Conservation (phyloP, 1,284 basidiomycete genomes). For the Meira nashicola region DNA sequence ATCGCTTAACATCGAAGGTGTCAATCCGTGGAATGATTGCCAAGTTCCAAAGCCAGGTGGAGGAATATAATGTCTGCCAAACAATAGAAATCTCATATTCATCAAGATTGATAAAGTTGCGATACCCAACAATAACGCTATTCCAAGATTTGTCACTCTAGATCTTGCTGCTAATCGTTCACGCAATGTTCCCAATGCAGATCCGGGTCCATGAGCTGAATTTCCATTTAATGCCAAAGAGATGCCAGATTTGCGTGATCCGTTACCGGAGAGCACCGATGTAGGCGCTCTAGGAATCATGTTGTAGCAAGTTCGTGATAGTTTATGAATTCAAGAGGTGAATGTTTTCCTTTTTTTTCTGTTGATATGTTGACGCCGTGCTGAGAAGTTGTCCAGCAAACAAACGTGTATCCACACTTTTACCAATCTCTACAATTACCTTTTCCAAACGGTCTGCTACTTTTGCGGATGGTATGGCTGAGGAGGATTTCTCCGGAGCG, state of each 20-base stretch:
- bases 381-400: no score
- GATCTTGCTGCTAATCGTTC: constrained; percentile 42
- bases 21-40: constrained; percentile 33
- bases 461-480: no score
- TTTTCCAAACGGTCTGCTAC: no score
- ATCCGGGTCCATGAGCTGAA: constrained; percentile 9
- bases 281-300: constrained; percentile 27
- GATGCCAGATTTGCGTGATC: constrained; percentile 33
- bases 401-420: no score
- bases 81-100: constrained; percentile 36
- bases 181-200: constrained; percentile 17
- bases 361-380: no score
- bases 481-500: no score
- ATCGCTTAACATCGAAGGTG: constrained; percentile 21
- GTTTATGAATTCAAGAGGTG: no score
- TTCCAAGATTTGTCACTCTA: constrained; percentile 51
- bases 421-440: no score
- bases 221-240: constrained; percentile 29
- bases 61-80: constrained; percentile 3
- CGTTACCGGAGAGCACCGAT: constrained; percentile 21
- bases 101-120: constrained; percentile 38
- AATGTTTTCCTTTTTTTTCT: no score
- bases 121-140: constrained; percentile 40
- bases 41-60: constrained; percentile 19
- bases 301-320: background rate